These are phyloP conservation scores for Leccinum colubrinum DNA, from an alignment of 1,284 basidiomycete species.

Conservation along the genomic window DNA sequence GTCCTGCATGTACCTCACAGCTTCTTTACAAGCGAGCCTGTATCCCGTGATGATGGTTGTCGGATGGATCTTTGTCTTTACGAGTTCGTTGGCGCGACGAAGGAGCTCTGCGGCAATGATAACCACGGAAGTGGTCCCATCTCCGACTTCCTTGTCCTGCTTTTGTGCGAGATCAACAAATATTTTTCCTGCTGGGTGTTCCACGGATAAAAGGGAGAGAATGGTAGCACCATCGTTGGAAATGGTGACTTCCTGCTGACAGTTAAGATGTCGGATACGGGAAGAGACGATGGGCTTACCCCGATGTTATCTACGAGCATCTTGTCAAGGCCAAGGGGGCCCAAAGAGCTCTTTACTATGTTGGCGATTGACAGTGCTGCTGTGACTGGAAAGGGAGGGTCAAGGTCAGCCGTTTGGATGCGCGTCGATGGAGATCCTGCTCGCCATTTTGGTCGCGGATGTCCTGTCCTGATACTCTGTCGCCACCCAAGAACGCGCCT, in stretches of 20 bases:
- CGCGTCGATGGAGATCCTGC: slow-evolving; percentile 2
- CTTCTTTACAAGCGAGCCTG: slow-evolving; percentile 94
- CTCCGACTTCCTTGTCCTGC: slow-evolving; percentile 99
- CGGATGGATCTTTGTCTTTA: slow-evolving; percentile 98
- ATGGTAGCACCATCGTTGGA: slow-evolving; percentile 99
- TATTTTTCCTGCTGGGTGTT: slow-evolving; percentile 94
- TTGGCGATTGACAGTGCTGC: slow-evolving; percentile 97
- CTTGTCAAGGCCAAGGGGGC: slow-evolving; percentile 94
- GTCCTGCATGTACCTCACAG: slow-evolving; percentile 98
- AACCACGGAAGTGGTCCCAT: slow-evolving; percentile 98
- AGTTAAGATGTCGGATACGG: slow-evolving; percentile 7
- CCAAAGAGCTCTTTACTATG: slow-evolving; percentile 95
- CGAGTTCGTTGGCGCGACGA: slow-evolving; percentile 94
- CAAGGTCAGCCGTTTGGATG: neutral
- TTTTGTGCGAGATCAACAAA: slow-evolving; percentile 99
- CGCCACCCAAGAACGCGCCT: slow-evolving; percentile 91
- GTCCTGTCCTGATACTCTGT: slow-evolving; percentile 92
- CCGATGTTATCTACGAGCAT: slow-evolving; percentile 99
- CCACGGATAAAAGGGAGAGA: slow-evolving; percentile 87
- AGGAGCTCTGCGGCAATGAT: slow-evolving; percentile 96
- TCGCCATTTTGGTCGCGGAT: slow-evolving; percentile 95
- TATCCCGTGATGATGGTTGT: slow-evolving; percentile 99
- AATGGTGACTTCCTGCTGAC: slow-evolving; percentile 90
- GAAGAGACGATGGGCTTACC: slow-evolving; percentile 44
- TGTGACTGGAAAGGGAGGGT: slow-evolving; percentile 58